A percentile compares a stretch with the other conserved stretches of the same genome.
Conservation (phyloP, 352 stramenopile genomes). For the Blastocystis hominis region DNA sequence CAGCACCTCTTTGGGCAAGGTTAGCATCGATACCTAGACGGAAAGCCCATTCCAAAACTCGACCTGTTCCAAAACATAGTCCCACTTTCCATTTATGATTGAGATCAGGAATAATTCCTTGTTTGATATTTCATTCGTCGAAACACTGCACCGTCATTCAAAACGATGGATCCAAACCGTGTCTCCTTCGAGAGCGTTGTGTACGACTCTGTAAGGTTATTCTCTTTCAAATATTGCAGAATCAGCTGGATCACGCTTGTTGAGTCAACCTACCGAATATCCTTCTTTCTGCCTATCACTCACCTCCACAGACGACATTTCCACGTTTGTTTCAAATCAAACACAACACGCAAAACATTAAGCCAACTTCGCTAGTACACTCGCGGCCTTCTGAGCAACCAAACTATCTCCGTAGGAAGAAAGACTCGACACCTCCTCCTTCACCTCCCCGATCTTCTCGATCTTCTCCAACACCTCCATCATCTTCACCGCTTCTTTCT, state of each 20-base stretch:
- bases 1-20: background rate
- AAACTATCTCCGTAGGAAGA: no score
- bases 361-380: no score
- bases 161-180: background rate
- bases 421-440: no score
- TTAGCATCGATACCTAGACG: slow-evolving; percentile 63
- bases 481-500: background rate
- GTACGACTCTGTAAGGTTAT: slow-evolving; percentile 17
- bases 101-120: slow-evolving; percentile 70
- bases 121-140: slow-evolving; percentile 69
- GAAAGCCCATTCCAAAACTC: slow-evolving; percentile 60
- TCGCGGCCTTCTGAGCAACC: background rate
- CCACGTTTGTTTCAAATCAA: no score
- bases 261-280: slow-evolving; percentile 4
- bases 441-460: background rate
- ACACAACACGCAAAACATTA: no score
- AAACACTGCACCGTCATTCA: background rate
- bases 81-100: slow-evolving; percentile 76
- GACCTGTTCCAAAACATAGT: slow-evolving; percentile 78
- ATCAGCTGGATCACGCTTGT: slow-evolving; percentile 1
- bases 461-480: background rate
- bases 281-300: background rate
- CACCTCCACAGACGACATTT: slow-evolving; percentile 31
- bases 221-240: slow-evolving; percentile 46
- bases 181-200: slow-evolving; percentile 22